Evolutionary conservation across 345 rosid genomes (phyloP).

Genomic region (Arabidopsis arenosa): DNA sequence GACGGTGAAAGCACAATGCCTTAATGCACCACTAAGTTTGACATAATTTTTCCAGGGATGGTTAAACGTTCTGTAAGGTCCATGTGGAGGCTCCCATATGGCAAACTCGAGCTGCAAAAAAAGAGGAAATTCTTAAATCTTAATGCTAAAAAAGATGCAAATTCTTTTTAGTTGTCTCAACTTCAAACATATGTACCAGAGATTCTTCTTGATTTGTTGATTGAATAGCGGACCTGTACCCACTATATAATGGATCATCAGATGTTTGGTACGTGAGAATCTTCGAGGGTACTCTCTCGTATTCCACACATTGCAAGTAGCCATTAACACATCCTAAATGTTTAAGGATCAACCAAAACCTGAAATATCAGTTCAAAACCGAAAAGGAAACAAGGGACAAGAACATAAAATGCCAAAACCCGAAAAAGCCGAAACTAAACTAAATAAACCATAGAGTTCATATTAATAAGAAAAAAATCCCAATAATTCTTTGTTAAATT

Average conservation of each 20-base stretch:
- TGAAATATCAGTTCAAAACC: not conserved
- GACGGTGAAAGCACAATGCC: conserved; percentile 91
- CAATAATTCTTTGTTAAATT: not conserved
- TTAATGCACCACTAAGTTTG: conserved; percentile 75
- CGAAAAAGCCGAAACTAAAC: not conserved
- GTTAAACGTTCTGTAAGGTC: conserved; percentile 65
- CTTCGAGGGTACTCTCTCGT: conserved; percentile 80
- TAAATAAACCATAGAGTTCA: not conserved
- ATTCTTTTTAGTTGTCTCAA: not conserved
- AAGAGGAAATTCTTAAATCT: not conserved
- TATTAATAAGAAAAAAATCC: not conserved
- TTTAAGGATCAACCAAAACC: not conserved
- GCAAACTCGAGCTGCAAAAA: conserved; percentile 68
- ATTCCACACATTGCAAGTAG: conserved; percentile 73
- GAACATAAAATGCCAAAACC: not conserved
- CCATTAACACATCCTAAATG: conserved; percentile 71
- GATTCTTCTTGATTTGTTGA: conserved; percentile 82
- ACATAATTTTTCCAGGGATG: conserved; percentile 83
- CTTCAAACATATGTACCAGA: conserved; percentile 51
- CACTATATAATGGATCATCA: conserved; percentile 77
- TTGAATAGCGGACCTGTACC: conserved; percentile 78
- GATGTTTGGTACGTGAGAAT: conserved; percentile 83
- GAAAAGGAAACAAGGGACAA: not conserved
- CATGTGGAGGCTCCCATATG: conserved; percentile 92
- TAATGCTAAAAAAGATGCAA: conserved; percentile 1